These are phyloP conservation scores for Diddensiella transvaalensis DNA, from an alignment of 805 yeast genomes.

Conservation along the genomic window DNA sequence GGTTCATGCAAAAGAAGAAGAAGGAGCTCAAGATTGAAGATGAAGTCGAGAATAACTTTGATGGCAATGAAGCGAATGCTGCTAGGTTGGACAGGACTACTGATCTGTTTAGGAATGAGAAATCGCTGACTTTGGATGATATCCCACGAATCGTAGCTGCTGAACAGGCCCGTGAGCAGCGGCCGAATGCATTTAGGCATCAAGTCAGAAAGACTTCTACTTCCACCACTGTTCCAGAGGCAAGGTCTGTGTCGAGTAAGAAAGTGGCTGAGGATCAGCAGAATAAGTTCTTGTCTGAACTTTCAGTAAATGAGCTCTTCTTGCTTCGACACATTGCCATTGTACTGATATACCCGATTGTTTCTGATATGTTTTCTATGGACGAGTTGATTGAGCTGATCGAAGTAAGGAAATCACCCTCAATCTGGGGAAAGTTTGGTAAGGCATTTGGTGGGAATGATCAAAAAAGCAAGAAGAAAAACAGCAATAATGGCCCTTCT, in stretches of 20 bases:
- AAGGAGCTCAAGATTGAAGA: slow-evolving; percentile 22
- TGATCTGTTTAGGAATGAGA: slow-evolving; percentile 70
- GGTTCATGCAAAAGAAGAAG: slow-evolving; percentile 15
- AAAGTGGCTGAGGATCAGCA: slow-evolving; percentile 2
- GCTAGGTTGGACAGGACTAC: slow-evolving; percentile 40
- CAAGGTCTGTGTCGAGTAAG: slow-evolving; percentile 6
- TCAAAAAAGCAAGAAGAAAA: slow-evolving; percentile 21
- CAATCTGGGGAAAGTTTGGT: slow-evolving; percentile 47
- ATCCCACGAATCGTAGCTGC: slow-evolving; percentile 96
- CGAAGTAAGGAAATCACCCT: slow-evolving; percentile 35
- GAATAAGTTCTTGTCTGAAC: slow-evolving; percentile 30
- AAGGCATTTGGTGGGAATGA: slow-evolving; percentile 32
- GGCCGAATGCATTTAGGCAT: slow-evolving; percentile 89
- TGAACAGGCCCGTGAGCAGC: slow-evolving; percentile 88
- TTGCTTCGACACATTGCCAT: slow-evolving; percentile 54
- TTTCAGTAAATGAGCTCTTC: slow-evolving; percentile 54
- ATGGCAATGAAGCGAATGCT: neutral
- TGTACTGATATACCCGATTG: slow-evolving; percentile 42
- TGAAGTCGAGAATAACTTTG: slow-evolving; percentile 1
- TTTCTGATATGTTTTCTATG: slow-evolving; percentile 32
- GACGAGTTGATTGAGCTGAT: slow-evolving; percentile 40
- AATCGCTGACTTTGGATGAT: slow-evolving; percentile 87
- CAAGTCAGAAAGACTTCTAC: slow-evolving; percentile 43
- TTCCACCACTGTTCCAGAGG: slow-evolving; percentile 14
- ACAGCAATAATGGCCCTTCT: slow-evolving; percentile 18